Conservation (phyloP, 495 filamentous ascomycete species). For the Chaetomium fimeti region DNA sequence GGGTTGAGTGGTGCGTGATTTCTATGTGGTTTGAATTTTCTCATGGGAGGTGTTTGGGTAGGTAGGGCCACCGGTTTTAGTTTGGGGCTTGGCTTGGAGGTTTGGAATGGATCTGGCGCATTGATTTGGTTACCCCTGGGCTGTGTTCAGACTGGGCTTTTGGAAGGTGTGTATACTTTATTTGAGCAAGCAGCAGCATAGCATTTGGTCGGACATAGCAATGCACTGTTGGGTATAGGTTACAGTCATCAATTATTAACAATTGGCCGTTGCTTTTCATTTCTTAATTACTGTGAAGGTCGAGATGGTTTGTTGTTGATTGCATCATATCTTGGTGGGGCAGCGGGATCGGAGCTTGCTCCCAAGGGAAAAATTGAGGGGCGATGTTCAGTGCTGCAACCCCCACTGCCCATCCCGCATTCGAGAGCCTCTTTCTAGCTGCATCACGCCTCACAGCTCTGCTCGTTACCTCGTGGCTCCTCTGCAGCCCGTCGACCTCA, state of each 20-base stretch:
- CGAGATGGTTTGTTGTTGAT: constrained; percentile 12
- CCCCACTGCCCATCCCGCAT: not conserved
- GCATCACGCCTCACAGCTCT: not conserved
- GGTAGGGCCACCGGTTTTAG: not conserved
- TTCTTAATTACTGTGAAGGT: not conserved
- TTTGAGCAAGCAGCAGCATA: not conserved
- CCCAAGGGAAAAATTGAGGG: constrained; percentile 27
- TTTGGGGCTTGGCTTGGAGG: not conserved
- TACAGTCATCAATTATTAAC: not conserved
- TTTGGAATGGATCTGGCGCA: not conserved
- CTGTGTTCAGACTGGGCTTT: not conserved
- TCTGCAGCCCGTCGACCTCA: not conserved
- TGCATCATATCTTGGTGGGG: constrained; percentile 27
- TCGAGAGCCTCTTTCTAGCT: not conserved
- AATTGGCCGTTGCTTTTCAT: not conserved
- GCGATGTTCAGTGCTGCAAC: constrained; percentile 18
- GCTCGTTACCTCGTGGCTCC: not conserved
- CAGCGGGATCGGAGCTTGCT: constrained; percentile 32
- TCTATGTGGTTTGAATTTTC: not conserved
- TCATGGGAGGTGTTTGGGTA: constrained; percentile 20
- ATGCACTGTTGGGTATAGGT: not conserved
- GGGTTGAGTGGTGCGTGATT: constrained; percentile 47
- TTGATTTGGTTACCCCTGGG: constrained; percentile 10
- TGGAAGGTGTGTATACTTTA: not conserved
- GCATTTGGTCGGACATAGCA: not conserved